Conservation (phyloP, 208 protist genomes). For the Acanthamoeba divionensis region DNA sequence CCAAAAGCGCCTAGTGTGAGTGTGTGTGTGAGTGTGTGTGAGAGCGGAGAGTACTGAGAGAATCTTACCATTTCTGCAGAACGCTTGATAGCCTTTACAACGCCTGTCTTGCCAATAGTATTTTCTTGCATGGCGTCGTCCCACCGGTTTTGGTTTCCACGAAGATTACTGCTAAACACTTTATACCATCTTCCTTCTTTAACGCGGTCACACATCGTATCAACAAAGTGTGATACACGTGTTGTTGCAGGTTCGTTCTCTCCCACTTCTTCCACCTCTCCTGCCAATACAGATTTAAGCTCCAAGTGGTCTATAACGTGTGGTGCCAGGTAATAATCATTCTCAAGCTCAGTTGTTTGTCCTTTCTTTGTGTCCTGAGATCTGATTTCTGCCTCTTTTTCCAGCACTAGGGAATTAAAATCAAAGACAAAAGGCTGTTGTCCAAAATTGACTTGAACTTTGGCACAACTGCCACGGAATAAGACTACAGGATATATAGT, state of each 20-base stretch:
- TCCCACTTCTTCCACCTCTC: too few relatives aligned
- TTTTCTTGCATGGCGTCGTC: conserved; percentile 29
- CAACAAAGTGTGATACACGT: too few relatives aligned
- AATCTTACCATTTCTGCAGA: neutral
- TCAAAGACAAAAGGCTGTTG: conserved; percentile 43
- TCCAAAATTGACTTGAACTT: neutral
- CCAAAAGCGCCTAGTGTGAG: neutral
- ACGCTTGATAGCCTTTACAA: neutral
- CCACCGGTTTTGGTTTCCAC: neutral
- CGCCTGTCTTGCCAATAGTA: neutral
- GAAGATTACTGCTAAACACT: neutral
- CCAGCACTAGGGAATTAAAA: neutral
- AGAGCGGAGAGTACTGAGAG: too few relatives aligned
- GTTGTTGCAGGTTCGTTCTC: too few relatives aligned
- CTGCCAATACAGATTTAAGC: too few relatives aligned
- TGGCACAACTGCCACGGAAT: neutral
- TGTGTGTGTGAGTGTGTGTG: neutral
- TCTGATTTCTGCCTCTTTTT: too few relatives aligned
- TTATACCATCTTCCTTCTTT: conserved; percentile 39
- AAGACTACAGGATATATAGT: neutral
- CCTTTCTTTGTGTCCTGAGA: too few relatives aligned
- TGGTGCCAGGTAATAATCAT: too few relatives aligned
- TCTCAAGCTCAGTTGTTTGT: too few relatives aligned
- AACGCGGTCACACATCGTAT: too few relatives aligned
- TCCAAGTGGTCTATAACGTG: too few relatives aligned